Base-by-base conservation (phyloP, 1,284 basidiomycete genomes). In the Fistulinella cinereoalba region DNA sequence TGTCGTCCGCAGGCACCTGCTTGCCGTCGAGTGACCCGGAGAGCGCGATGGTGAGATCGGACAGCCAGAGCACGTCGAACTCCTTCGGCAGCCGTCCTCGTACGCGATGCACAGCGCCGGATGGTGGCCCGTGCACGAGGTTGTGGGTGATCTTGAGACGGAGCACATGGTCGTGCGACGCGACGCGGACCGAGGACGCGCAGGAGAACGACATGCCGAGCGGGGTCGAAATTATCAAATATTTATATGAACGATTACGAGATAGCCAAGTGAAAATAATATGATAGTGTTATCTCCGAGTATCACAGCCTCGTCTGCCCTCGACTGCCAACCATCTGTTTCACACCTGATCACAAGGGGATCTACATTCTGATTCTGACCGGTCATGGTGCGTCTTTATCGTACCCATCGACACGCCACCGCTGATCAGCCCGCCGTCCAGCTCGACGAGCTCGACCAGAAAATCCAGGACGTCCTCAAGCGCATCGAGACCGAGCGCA, bases 391-490 rank as follows among this genome's bases (percentile, higher is more conserved):
- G 39, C 28, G 67, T 48, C 11, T 27, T 51, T 37, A 43, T 52
- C 56, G 45, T 39, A 23, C 18, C 2, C 39, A 46, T 54, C 46
- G 36, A 50, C 51, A 16, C 37, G 12, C 4, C 32, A 40, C 12
- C 9, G 21, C 43, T 62, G 19, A 56, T 43, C 48, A 41, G 3
- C 21, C 1, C 38, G 10, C 13, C 25, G 18, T 4, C 42, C 51
- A 66, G 64, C 56, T 68, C 41, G 63, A 65, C 61, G 60, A 91
- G 71, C 74, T 90, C 69, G 87, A 92, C 77, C 82, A 84, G 77
- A 94, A 94, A 81, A 92, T 96, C 66, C 84, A 88, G 68, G 91
- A 94, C 71, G 83, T 95, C 62, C 83, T 88, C 71, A 85, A 82
- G 69, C 88, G 90, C 68, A 95, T 96, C 69, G 81, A 88, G 71